phyloP scores from a whole-genome alignment of 2,329 filamentous ascomycete species.

The Pseudocercospora eumusae region DNA sequence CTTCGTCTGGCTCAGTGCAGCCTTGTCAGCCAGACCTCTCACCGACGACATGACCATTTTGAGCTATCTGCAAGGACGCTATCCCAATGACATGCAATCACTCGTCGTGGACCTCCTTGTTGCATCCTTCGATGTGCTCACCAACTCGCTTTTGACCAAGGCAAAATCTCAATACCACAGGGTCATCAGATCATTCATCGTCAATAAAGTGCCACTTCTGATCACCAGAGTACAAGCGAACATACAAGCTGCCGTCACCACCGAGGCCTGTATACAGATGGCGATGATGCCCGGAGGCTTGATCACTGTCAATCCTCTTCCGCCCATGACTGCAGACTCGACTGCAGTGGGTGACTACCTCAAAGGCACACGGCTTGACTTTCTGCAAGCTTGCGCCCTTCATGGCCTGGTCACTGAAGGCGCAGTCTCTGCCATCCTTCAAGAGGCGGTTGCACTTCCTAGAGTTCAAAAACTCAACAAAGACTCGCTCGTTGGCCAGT shows the following conservation, averaged over 20 bases:
- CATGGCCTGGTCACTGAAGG: conserved; percentile 79
- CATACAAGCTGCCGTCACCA: conserved; percentile 60
- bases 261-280: conserved; percentile 66
- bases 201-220: conserved; percentile 68
- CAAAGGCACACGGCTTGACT: conserved; percentile 73
- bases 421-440: conserved; percentile 76
- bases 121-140: conserved; percentile 84
- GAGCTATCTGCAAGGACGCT: conserved; percentile 79
- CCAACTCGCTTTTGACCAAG: conserved; percentile 77
- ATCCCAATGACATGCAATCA: conserved; percentile 77
- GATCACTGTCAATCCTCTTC: conserved; percentile 67
- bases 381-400: conserved; percentile 85
- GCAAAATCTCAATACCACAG: conserved; percentile 64
- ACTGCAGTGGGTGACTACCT: conserved; percentile 58
- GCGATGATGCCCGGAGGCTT: conserved; percentile 56
- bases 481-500: conserved; percentile 75
- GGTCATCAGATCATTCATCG: conserved; percentile 80
- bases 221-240: conserved; percentile 59
- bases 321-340: conserved; percentile 62
- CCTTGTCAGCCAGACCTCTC: conserved; percentile 77
- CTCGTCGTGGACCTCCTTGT: conserved; percentile 81
- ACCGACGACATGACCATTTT: conserved; percentile 79
- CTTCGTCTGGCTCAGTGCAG: conserved; percentile 81
- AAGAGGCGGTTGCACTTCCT: conserved; percentile 78
- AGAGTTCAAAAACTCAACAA: conserved; percentile 73